phyloP scores from a whole-genome alignment of 179 eudicot species.

The Gypsophila paniculata region DNA sequence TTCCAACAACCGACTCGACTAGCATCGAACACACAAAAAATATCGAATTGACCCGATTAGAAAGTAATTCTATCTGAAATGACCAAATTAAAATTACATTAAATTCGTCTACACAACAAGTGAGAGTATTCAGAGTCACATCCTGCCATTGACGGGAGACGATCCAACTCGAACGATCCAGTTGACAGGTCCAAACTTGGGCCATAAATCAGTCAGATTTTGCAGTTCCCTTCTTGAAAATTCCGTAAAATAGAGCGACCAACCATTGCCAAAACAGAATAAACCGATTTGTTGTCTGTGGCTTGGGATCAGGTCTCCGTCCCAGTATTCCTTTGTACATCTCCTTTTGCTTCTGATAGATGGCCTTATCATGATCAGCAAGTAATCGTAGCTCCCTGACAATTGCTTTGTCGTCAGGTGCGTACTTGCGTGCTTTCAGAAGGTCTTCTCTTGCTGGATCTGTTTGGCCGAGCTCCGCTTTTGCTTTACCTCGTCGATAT shows the following conservation, averaged over 20 bases:
- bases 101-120: background rate
- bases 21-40: no score
- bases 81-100: background rate
- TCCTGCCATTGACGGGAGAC: no score
- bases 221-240: constrained; percentile 39
- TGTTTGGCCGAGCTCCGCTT: constrained; percentile 88
- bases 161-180: no score
- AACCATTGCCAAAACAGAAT: constrained; percentile 72
- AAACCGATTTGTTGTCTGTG: constrained; percentile 51
- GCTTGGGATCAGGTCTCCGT: constrained; percentile 75
- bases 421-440: constrained; percentile 70
- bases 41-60: background rate
- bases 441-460: constrained; percentile 89
- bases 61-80: background rate
- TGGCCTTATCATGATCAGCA: constrained; percentile 81
- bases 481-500: constrained; percentile 87
- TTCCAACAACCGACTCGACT: no score
- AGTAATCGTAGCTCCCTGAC: constrained; percentile 58
- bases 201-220: constrained; percentile 43
- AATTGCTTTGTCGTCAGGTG: constrained; percentile 84
- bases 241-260: constrained; percentile 45
- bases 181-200: background rate
- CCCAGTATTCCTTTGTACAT: constrained; percentile 91
- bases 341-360: constrained; percentile 87
- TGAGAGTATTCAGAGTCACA: background rate